Base-by-base conservation (phyloP, 768 basidiomycete genomes). In the Clitopilus hobsonii region DNA sequence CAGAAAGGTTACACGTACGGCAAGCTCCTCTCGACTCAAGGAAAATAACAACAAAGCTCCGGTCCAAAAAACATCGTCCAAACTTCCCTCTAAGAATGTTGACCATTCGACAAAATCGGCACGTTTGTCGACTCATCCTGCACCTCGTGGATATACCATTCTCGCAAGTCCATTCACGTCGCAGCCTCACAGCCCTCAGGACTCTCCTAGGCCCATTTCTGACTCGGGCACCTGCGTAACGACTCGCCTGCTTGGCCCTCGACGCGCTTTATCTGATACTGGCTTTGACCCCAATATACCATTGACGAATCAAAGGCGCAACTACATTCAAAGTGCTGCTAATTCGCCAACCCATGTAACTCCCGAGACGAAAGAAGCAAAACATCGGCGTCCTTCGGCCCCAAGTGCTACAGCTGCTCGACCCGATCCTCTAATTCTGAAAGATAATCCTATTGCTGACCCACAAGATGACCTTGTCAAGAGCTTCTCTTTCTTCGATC, bases 111-210 rank as follows among this genome's bases (percentile, higher is more conserved):
- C 53, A 18, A 52, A 54, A 36, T 47, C 47, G 10, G 54, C 50
- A n/a, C n/a, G n/a, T n/a, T n/a, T n/a, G n/a, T n/a, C n/a, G n/a
- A n/a, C n/a, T n/a, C n/a, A n/a, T n/a, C n/a, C n/a, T n/a, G n/a
- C n/a, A n/a, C n/a, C n/a, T n/a, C n/a, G n/a, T 36, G 25, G 25
- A 16, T 50, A n/a, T 49, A 14, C 45, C 4, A n/a, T 23, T 26
- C 64, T 65, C n/a, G 64, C 62, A 16, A 65, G 64, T 20, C 64
- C 64, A 30, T 65, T 63, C 28, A 51, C 55, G 3, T 63, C 62
- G 6, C 59, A 56, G 32, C 61, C 41, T 20, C 41, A 45, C 29
- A 38, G 55, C 27, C 32, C 24, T 52, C 32, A 63, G 55, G 32
- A n/a, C 13, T 36, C 32, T 36, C 4, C 32, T 3, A n/a, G 13